phyloP scores from a whole-genome alignment of 2,329 filamentous ascomycete species.

The Dactylellina cionopaga region DNA sequence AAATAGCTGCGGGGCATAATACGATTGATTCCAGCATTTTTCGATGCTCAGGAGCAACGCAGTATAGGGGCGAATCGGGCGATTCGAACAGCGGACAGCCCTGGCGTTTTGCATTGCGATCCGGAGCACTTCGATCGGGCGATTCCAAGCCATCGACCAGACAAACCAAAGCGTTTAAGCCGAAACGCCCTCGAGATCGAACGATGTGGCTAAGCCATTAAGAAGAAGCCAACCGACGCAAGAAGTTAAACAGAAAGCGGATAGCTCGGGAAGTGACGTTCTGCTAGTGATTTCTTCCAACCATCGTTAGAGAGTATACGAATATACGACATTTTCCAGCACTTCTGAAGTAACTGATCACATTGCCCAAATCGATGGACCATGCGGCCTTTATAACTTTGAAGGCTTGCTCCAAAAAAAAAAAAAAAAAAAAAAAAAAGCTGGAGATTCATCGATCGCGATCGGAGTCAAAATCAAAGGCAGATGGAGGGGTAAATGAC shows the following conservation, averaged over 20 bases:
- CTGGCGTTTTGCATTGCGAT: neutral
- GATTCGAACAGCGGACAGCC: neutral
- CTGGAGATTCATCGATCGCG: neutral
- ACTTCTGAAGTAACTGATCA: too few relatives aligned
- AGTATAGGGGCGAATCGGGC: neutral
- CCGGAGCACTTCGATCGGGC: constrained; percentile 9
- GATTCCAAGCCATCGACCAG: constrained; percentile 21
- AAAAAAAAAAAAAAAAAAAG: too few relatives aligned
- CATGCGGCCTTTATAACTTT: neutral
- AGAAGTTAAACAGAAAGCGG: neutral
- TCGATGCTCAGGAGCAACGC: constrained; percentile 10
- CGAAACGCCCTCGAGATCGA: constrained; percentile 16
- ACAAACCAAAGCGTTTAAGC: constrained; percentile 12
- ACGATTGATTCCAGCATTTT: constrained; percentile 26
- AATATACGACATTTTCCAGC: too few relatives aligned
- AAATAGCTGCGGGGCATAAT: neutral
- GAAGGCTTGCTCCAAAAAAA: too few relatives aligned
- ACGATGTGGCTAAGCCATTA: neutral
- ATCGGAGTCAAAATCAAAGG: neutral
- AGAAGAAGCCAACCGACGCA: neutral
- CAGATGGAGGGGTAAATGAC: neutral
- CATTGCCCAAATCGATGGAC: neutral
- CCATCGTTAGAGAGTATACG: too few relatives aligned
- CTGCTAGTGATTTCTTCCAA: too few relatives aligned
- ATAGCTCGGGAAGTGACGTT: too few relatives aligned